phyloP scores from a whole-genome alignment of 495 filamentous ascomycete genomes.

The Amniculicola lignicola region DNA sequence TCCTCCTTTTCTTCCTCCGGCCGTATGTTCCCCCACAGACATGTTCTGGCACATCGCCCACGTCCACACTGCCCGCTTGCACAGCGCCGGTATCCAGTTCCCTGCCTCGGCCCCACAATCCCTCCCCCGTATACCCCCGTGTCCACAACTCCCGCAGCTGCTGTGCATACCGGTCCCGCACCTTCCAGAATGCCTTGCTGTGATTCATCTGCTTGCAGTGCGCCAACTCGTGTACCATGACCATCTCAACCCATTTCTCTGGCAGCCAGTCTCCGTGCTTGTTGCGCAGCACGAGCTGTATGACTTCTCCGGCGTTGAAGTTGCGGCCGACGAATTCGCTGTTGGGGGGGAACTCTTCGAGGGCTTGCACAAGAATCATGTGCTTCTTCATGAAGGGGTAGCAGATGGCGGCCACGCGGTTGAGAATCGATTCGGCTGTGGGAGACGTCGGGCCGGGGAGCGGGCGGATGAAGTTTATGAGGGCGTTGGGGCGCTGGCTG shows the following conservation, averaged over 20 bases:
- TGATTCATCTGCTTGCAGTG: constrained; percentile 87
- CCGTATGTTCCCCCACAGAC: constrained; percentile 69
- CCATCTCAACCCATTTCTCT: constrained; percentile 75
- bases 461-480: constrained; percentile 74
- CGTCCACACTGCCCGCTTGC: constrained; percentile 47
- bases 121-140: constrained; percentile 68
- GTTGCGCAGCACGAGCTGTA: constrained; percentile 72
- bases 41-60: constrained; percentile 57
- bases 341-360: constrained; percentile 76
- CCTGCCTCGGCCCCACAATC: constrained; percentile 69
- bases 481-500: constrained; percentile 61
- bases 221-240: constrained; percentile 78
- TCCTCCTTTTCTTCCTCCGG: constrained; percentile 44
- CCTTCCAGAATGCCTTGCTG: constrained; percentile 66
- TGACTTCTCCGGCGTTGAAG: constrained; percentile 80
- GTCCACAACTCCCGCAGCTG: constrained; percentile 64
- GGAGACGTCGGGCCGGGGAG: constrained; percentile 56
- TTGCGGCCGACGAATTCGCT: constrained; percentile 72
- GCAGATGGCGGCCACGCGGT: constrained; percentile 74
- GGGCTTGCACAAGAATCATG: constrained; percentile 63
- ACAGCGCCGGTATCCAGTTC: constrained; percentile 55
- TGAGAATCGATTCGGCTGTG: constrained; percentile 66
- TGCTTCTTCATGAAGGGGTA: constrained; percentile 70
- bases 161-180: constrained; percentile 62
- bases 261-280: constrained; percentile 64